Evolutionary conservation across 2,329 filamentous ascomycete species (phyloP), one percentile per base, ranked within the genome.

Genomic region (Teratosphaeria epicoccoides): DNA sequence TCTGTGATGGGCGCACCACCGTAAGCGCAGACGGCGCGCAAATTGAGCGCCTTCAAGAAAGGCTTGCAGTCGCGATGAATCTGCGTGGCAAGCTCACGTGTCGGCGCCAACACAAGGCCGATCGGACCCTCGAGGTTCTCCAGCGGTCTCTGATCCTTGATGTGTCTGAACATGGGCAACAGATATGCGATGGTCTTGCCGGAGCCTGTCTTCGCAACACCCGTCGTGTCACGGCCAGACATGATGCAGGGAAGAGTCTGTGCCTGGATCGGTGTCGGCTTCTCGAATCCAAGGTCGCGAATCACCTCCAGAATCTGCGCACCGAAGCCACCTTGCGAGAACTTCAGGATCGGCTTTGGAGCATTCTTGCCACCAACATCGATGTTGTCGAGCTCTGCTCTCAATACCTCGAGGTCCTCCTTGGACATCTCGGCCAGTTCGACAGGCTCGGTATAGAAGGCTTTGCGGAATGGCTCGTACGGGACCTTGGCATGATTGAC

Each of bases 111-210:
- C 57, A 98, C 87, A 49, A 98, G 71, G 10, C 84, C 84, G 49
- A 98, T 81, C 0, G 93, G 88, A 0, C 93, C 93, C 66, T 98
- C 93, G 56, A 85, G 83, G 43, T 86, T 82, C 61, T 86, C 87
- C 17, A 96, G 73, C 0, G 86, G 83, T 47, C 82, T 77, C 66
- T 98, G 93, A 64, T 97, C 93, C 69, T 91, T 93, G 72, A 97
- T 95, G 67, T 98, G 93, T 51, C 93, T 83, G 68, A 98, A 96
- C 88, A 97, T 96, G 33, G 93, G 93, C 44, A 98, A 79, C 25
- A 95, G 73, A 66, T 97, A 98, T 5, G 93, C 93, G 62, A 97
- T 83, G 0, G 93, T 98, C 73, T 98, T 98, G 67, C 93, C 93
- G 24, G 93, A 97, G 4, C 93, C 93, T 24, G 93, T 98, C 73